Evolutionary conservation across 306 rosid genomes (phyloP).

Genomic region (Cicer arietinum): DNA sequence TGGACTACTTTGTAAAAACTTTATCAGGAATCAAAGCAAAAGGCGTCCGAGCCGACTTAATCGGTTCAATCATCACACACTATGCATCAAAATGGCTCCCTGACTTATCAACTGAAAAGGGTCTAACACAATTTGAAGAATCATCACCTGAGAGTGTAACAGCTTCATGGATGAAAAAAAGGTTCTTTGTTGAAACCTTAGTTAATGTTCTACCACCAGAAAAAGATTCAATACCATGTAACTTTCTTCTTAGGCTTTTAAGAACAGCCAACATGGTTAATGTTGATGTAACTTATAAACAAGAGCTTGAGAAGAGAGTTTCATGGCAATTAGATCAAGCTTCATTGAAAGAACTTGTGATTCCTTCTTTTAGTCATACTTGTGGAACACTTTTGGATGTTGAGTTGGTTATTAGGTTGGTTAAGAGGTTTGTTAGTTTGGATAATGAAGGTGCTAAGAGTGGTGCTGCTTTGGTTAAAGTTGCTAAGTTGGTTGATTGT

Average conservation of each 20-base stretch:
- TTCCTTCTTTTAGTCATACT: slow-evolving; percentile 87
- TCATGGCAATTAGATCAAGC: slow-evolving; percentile 90
- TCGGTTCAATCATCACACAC: slow-evolving; percentile 88
- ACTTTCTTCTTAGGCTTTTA: slow-evolving; percentile 81
- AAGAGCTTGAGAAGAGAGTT: slow-evolving; percentile 78
- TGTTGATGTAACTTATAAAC: slow-evolving; percentile 61
- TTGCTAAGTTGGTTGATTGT: slow-evolving; percentile 76
- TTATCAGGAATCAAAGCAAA: slow-evolving; percentile 79
- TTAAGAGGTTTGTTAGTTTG: slow-evolving; percentile 68
- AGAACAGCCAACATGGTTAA: slow-evolving; percentile 88
- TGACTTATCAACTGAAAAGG: slow-evolving; percentile 59
- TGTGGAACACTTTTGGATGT: slow-evolving; percentile 81
- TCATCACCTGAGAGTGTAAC: slow-evolving; percentile 71
- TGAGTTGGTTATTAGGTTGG: slow-evolving; percentile 70
- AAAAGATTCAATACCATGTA: slow-evolving; percentile 83
- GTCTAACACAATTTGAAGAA: slow-evolving; percentile 50
- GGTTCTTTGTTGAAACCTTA: slow-evolving; percentile 92
- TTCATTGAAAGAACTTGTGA: slow-evolving; percentile 74
- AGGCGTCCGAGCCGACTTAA: slow-evolving; percentile 78
- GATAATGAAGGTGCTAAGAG: slow-evolving; percentile 64
- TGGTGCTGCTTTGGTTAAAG: slow-evolving; percentile 73
- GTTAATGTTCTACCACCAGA: slow-evolving; percentile 91
- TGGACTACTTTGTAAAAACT: slow-evolving; percentile 95
- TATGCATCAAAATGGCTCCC: slow-evolving; percentile 97
- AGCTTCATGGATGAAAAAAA: slow-evolving; percentile 80